Percentiles rank a stretch among this genome's conserved stretches.
phyloP scores from a whole-genome alignment of 2,329 filamentous ascomycete species.

The Scedosporium aurantiacum region DNA sequence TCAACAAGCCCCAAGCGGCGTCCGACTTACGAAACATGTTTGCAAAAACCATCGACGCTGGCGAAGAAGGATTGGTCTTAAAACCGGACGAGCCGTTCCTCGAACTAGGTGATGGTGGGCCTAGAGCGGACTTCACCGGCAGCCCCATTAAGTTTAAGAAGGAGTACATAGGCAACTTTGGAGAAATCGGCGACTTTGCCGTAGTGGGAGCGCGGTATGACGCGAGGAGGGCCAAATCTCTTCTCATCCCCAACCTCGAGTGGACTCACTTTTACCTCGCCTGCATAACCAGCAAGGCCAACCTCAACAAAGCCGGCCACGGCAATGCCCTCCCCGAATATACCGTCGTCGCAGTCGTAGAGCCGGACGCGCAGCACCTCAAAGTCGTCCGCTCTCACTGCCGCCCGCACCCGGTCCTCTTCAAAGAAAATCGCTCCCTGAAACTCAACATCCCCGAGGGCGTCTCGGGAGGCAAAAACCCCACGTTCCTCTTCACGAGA shows the following conservation, averaged over 20 bases:
- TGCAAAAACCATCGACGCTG: slow-evolving; percentile 50
- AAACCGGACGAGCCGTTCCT: slow-evolving; percentile 78
- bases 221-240: slow-evolving; percentile 45
- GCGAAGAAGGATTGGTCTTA: slow-evolving; percentile 69
- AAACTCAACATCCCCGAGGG: slow-evolving; percentile 35
- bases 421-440: slow-evolving; percentile 28
- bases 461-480: slow-evolving; percentile 27
- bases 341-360: slow-evolving; percentile 53
- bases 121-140: slow-evolving; percentile 25
- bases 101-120: slow-evolving; percentile 27
- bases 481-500: slow-evolving; percentile 48
- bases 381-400: slow-evolving; percentile 36
- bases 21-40: slow-evolving; percentile 52
- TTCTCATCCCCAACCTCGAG: slow-evolving; percentile 40
- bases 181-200: slow-evolving; percentile 75
- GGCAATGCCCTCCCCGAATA: slow-evolving; percentile 42
- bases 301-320: slow-evolving; percentile 34
- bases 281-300: slow-evolving; percentile 59
- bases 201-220: slow-evolving; percentile 67
- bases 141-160: slow-evolving; percentile 78
- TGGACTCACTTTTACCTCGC: slow-evolving; percentile 79
- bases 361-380: slow-evolving; percentile 41
- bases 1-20: slow-evolving; percentile 39
- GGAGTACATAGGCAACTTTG: slow-evolving; percentile 67
- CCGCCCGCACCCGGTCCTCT: slow-evolving; percentile 30